Conservation (phyloP, 202 grass and related monocot species). For the Setaria viridis region DNA sequence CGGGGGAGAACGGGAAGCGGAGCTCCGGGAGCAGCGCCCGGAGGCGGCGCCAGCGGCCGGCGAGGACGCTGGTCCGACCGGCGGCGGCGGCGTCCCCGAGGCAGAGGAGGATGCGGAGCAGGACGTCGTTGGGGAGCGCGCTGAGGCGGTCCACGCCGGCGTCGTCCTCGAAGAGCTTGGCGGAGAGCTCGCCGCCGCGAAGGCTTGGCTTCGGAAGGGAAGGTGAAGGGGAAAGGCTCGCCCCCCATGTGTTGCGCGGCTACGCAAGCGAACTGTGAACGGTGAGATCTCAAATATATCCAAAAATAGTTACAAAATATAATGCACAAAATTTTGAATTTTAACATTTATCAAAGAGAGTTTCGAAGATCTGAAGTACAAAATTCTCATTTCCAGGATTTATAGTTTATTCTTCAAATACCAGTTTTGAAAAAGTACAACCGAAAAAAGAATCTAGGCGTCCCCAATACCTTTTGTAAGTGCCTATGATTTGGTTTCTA, state of each 20-base stretch:
- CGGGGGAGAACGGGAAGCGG: not conserved
- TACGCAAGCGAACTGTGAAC: no score
- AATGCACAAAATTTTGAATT: no score
- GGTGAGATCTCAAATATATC: no score
- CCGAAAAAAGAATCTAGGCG: no score
- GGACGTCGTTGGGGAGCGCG: conserved; percentile 28
- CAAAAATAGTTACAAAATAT: no score
- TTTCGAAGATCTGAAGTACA: no score
- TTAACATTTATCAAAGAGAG: no score
- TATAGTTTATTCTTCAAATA: not conserved
- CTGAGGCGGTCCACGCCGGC: conserved; percentile 18
- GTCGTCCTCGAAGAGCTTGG: not conserved
- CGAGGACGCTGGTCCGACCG: conserved; percentile 31
- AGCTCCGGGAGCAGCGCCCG: conserved; percentile 31
- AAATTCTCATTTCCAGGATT: no score
- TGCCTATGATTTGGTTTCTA: no score
- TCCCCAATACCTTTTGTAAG: no score
- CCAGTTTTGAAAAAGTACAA: not conserved
- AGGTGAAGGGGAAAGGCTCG: no score
- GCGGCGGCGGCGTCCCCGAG: not conserved
- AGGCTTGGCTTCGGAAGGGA: not conserved
- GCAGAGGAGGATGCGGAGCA: conserved; percentile 22
- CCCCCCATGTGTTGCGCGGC: no score
- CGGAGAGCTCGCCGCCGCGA: not conserved
- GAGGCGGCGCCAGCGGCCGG: conserved; percentile 38